Evolutionary conservation across 202 grass and related monocot species (phyloP).

Genomic region (Carex arenaria): DNA sequence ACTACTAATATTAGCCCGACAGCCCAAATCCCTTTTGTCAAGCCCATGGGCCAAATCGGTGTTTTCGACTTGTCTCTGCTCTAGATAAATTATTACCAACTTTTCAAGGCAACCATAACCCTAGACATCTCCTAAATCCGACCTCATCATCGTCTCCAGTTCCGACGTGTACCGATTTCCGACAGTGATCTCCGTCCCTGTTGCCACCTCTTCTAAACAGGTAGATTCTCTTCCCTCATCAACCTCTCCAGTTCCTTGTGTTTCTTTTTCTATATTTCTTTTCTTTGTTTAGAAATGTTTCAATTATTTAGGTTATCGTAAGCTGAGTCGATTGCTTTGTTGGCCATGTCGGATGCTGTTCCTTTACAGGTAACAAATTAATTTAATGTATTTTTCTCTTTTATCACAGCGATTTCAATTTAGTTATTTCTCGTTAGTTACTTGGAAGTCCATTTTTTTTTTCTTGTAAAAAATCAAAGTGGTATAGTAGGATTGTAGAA

Average conservation of each 20-base stretch:
- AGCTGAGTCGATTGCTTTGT: neutral
- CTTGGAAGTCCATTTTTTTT: neutral
- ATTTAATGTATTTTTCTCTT: neutral
- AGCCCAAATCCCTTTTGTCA: neutral
- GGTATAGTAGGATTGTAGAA: neutral
- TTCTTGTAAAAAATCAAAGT: neutral
- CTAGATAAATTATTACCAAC: neutral
- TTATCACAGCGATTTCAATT: neutral
- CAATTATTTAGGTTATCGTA: neutral
- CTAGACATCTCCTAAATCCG: constrained; percentile 16
- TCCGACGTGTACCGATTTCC: neutral
- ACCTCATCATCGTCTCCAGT: neutral
- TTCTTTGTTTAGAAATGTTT: neutral
- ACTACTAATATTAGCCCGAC: neutral
- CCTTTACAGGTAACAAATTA: constrained; percentile 7
- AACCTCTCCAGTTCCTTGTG: too few relatives aligned
- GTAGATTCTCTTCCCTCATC: neutral
- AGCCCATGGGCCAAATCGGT: neutral
- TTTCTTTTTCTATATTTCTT: neutral
- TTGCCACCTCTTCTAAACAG: neutral
- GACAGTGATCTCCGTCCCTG: neutral
- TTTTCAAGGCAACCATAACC: neutral
- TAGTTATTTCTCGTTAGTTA: neutral
- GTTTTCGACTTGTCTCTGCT: neutral
- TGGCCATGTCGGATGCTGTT: neutral